Evolutionary conservation across 2,329 filamentous ascomycete genomes (phyloP).

Genomic region (Escovopsis sp.): DNA sequence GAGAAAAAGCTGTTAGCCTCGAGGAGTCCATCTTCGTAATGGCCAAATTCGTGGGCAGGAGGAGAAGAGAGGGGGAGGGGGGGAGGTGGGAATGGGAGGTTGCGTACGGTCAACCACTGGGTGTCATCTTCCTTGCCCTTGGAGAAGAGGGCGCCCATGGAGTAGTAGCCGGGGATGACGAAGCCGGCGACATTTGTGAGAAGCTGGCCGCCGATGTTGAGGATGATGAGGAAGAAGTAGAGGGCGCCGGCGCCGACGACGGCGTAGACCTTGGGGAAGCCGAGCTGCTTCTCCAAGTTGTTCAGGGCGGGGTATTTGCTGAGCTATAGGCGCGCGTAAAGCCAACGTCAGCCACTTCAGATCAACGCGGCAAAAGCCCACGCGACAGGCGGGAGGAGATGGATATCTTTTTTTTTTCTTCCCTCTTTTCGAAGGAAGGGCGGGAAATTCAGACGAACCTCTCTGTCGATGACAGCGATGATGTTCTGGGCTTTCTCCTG

Average conservation of each 20-base stretch:
- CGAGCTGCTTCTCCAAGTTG: constrained; percentile 75
- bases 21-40: neutral
- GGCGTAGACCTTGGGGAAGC: constrained; percentile 73
- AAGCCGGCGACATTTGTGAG: constrained; percentile 80
- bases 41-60: neutral
- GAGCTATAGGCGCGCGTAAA: constrained; percentile 37
- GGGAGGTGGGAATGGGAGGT: constrained; percentile 1
- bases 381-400: neutral
- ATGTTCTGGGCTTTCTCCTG: constrained; percentile 67
- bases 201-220: constrained; percentile 82
- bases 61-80: too few species aligned
- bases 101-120: constrained; percentile 59
- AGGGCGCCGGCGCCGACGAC: constrained; percentile 61
- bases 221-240: constrained; percentile 85
- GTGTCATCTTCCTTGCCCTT: constrained; percentile 61
- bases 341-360: constrained; percentile 11
- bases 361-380: neutral
- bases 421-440: neutral
- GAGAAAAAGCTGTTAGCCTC: constrained; percentile 18
- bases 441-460: constrained; percentile 41
- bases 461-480: constrained; percentile 66
- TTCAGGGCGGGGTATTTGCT: constrained; percentile 73
- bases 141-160: constrained; percentile 62
- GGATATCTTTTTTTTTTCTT: too few species aligned
- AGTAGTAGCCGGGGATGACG: constrained; percentile 73